Conservation (phyloP, 352 stramenopile genomes). For the Globisporangium sylvaticum region DNA sequence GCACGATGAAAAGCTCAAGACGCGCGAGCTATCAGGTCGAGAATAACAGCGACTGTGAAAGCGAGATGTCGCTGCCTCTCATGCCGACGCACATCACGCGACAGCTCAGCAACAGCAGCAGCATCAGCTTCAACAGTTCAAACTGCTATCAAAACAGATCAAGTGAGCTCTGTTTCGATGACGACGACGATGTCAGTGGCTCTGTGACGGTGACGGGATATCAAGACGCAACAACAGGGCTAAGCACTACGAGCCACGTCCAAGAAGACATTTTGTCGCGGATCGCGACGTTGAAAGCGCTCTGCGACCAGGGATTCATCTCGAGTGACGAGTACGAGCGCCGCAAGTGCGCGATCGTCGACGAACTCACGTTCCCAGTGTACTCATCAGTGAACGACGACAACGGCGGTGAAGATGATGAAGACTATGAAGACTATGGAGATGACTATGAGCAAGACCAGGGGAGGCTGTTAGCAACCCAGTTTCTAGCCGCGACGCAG, state of each 20-base stretch:
- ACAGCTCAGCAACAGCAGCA: conserved; percentile 9
- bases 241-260: conserved; percentile 5
- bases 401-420: conserved; percentile 10
- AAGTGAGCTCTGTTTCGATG: background rate
- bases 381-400: background rate
- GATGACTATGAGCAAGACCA: background rate
- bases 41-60: conserved; percentile 1
- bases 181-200: background rate
- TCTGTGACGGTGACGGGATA: background rate
- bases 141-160: background rate
- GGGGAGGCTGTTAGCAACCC: conserved; percentile 10
- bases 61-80: conserved; percentile 7
- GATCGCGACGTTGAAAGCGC: conserved; percentile 65
- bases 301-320: conserved; percentile 82
- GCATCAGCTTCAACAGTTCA: conserved; percentile 5
- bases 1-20: background rate
- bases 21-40: conserved; percentile 6
- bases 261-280: conserved; percentile 59
- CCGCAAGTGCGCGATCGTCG: conserved; percentile 73
- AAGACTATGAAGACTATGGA: background rate
- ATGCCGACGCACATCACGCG: background rate
- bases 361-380: conserved; percentile 55
- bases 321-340: conserved; percentile 75
- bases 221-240: background rate
- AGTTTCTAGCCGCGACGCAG: conserved; percentile 30